Evolutionary conservation across 2,329 filamentous ascomycete genomes (phyloP).

Genomic region (Calonectria multiphialidica): DNA sequence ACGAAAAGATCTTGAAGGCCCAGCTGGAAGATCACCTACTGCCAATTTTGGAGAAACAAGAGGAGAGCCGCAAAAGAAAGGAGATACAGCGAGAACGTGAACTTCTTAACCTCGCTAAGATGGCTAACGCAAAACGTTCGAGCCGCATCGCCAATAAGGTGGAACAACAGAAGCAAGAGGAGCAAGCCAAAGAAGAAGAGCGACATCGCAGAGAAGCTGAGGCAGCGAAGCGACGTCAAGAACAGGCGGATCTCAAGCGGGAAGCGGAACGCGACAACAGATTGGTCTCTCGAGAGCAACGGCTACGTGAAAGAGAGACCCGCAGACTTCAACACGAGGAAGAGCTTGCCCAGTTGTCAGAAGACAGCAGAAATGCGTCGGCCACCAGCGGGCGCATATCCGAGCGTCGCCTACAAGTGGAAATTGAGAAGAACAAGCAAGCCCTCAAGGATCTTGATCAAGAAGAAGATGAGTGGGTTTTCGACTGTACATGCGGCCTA

Average conservation of each 20-base stretch:
- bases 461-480: conserved; percentile 91
- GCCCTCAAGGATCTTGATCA: conserved; percentile 78
- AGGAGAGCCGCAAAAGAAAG: conserved; percentile 80
- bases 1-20: conserved; percentile 83
- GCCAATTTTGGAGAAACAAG: conserved; percentile 85
- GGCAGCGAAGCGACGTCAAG: conserved; percentile 74
- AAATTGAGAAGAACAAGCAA: conserved; percentile 84
- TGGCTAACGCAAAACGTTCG: conserved; percentile 94
- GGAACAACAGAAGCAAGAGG: conserved; percentile 82
- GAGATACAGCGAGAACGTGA: conserved; percentile 80
- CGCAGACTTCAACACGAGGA: conserved; percentile 88
- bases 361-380: conserved; percentile 74
- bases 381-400: conserved; percentile 74
- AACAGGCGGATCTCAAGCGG: conserved; percentile 68
- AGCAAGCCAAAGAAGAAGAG: conserved; percentile 78
- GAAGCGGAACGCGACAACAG: conserved; percentile 83
- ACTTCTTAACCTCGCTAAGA: conserved; percentile 82
- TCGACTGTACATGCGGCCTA: conserved; percentile 92
- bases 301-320: conserved; percentile 86
- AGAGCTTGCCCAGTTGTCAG: conserved; percentile 83
- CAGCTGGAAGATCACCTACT: conserved; percentile 83
- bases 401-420: conserved; percentile 82
- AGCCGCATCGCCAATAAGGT: conserved; percentile 86
- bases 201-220: conserved; percentile 65
- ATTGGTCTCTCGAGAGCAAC: conserved; percentile 86